Conservation (phyloP, 371 early-diverging fungal species). For the Rhizopus sp. region DNA sequence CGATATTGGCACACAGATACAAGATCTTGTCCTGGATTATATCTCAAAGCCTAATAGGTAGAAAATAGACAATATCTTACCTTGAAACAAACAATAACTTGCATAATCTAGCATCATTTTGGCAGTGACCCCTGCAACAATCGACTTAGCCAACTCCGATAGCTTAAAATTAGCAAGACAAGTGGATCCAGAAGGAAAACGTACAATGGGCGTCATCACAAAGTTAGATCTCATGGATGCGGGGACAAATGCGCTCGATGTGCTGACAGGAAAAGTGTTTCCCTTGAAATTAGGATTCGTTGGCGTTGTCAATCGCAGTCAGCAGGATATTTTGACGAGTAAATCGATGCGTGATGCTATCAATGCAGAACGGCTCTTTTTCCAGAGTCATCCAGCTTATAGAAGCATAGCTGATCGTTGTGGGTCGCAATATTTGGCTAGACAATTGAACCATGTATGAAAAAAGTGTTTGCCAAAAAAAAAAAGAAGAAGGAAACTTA, state of each 20-base stretch:
- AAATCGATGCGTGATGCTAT: slow-evolving; percentile 84
- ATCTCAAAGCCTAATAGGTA: slow-evolving; percentile 85
- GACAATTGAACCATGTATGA: slow-evolving; percentile 34
- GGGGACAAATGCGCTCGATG: slow-evolving; percentile 87
- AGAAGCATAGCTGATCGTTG: slow-evolving; percentile 78
- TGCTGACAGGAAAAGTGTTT: slow-evolving; percentile 78
- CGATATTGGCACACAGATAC: slow-evolving; percentile 88
- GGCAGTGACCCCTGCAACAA: slow-evolving; percentile 91
- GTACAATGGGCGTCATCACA: slow-evolving; percentile 92
- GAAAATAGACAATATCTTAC: slow-evolving; percentile 19
- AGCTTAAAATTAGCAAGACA: slow-evolving; percentile 89
- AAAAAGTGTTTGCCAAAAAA: neutral
- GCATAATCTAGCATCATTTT: slow-evolving; percentile 75
- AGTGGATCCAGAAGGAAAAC: slow-evolving; percentile 82
- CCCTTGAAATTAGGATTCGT: slow-evolving; percentile 88
- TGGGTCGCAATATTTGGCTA: slow-evolving; percentile 34
- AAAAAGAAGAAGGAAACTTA: neutral
- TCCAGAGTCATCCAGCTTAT: slow-evolving; percentile 84
- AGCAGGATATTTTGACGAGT: slow-evolving; percentile 79
- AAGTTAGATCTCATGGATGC: slow-evolving; percentile 95
- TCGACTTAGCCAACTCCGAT: slow-evolving; percentile 93
- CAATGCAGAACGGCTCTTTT: slow-evolving; percentile 77
- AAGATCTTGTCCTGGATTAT: slow-evolving; percentile 82
- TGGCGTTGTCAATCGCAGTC: slow-evolving; percentile 88
- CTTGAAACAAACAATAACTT: slow-evolving; percentile 4